These are phyloP conservation scores for Mycothermus thermophilus DNA, from an alignment of 495 filamentous ascomycete species.

Conservation along the genomic window DNA sequence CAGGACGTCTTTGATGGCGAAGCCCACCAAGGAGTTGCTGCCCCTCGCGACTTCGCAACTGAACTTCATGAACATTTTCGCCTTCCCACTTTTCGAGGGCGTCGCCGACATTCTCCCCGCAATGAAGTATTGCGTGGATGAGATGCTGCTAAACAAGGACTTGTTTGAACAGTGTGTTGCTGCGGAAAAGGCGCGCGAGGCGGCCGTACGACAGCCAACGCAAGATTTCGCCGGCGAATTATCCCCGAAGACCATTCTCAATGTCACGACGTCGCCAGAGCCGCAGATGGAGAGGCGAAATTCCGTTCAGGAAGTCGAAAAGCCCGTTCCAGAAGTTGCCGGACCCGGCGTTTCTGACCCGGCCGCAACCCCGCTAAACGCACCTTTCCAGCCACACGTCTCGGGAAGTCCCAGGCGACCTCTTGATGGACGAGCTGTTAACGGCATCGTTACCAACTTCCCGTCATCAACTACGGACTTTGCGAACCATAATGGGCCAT, in stretches of 20 bases:
- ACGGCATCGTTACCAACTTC: constrained; percentile 24
- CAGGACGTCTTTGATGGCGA: constrained; percentile 69
- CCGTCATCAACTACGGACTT: constrained; percentile 23
- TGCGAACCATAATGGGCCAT: constrained; percentile 19
- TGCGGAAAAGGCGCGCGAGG: constrained; percentile 22
- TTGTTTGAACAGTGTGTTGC: constrained; percentile 44
- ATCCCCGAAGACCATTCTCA: constrained; percentile 27
- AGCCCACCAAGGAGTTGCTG: constrained; percentile 67
- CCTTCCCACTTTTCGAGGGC: constrained; percentile 75
- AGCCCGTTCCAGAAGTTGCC: too few relatives aligned
- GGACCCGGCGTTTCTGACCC: constrained; percentile 3
- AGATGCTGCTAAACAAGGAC: constrained; percentile 59
- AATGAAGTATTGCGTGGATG: constrained; percentile 68
- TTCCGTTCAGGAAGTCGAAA: too few relatives aligned
- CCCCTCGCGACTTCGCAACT: constrained; percentile 82
- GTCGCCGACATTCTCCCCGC: constrained; percentile 71
- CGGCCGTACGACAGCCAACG: constrained; percentile 12
- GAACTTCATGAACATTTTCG: constrained; percentile 92
- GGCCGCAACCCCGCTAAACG: neutral
- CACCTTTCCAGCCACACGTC: constrained; percentile 3
- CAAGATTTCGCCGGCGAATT: constrained; percentile 18
- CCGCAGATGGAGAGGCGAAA: neutral
- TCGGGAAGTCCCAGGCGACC: constrained; percentile 6
- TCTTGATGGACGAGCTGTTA: constrained; percentile 21
- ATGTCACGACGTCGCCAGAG: constrained; percentile 16